Conservation (phyloP, 768 basidiomycete species). For the Dioszegia hungarica region DNA sequence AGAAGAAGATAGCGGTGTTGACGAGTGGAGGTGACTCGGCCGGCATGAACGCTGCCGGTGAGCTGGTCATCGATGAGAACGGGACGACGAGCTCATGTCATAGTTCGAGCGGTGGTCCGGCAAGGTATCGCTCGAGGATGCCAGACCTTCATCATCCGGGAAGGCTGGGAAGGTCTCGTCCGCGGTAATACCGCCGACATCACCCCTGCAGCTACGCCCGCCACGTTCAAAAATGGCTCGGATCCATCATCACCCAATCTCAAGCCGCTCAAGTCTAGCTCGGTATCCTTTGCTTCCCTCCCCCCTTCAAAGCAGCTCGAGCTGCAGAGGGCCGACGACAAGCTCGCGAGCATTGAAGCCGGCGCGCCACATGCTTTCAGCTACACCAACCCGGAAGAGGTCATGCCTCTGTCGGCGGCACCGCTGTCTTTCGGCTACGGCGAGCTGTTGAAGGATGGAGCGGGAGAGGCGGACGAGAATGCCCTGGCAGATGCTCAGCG, state of each 20-base stretch:
- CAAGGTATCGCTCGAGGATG: constrained; percentile 90
- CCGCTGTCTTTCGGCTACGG: constrained; percentile 50
- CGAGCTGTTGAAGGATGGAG: constrained; percentile 56
- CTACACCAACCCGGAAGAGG: constrained; percentile 22
- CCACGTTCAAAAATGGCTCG: constrained; percentile 24
- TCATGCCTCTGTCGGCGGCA: constrained; percentile 37
- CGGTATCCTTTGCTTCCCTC: constrained; percentile 44
- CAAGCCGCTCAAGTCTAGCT: constrained; percentile 18
- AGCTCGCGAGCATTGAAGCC: constrained; percentile 2
- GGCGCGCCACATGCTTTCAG: constrained; percentile 12
- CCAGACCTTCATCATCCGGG: constrained; percentile 91
- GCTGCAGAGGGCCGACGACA: constrained; percentile 14
- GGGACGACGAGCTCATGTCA: not conserved
- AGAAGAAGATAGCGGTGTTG: constrained; percentile 87
- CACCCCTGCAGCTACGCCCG: constrained; percentile 27
- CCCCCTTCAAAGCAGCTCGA: constrained; percentile 41
- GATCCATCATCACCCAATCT: constrained; percentile 20
- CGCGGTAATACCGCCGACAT: constrained; percentile 66
- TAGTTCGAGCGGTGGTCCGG: constrained; percentile 86
- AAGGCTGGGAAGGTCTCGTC: constrained; percentile 97
- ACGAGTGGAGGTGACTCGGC: constrained; percentile 97
- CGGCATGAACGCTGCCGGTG: constrained; percentile 55
- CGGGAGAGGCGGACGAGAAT: constrained; percentile 58
- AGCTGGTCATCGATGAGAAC: not conserved
- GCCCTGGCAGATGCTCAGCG: constrained; percentile 29